Conservation (phyloP, 1,284 basidiomycete genomes). For the Hypsizygus ulmarius region DNA sequence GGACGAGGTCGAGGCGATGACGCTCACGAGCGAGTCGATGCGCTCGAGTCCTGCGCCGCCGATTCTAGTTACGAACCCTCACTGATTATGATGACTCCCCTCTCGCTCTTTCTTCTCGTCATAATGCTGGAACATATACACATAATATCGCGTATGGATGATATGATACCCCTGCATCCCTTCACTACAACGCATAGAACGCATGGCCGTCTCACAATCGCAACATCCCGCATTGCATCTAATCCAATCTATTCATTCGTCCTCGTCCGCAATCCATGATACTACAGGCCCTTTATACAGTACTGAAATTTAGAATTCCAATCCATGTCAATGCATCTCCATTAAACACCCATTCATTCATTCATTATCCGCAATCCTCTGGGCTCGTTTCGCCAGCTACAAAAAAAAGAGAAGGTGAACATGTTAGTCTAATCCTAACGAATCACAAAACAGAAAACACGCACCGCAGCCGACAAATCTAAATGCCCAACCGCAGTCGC, state of each 20-base stretch:
- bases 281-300: conserved; percentile 8
- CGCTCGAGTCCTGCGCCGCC: conserved; percentile 29
- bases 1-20: conserved; percentile 34
- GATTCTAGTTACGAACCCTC: conserved; percentile 35
- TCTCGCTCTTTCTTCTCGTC: neutral
- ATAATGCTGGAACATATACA: neutral
- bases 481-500: conserved; percentile 56
- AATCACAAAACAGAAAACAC: conserved; percentile 25
- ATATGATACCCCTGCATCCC: conserved; percentile 3
- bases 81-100: conserved; percentile 14
- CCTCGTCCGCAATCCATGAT: conserved; percentile 10
- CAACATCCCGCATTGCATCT: conserved; percentile 17
- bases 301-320: conserved; percentile 14
- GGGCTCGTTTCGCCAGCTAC: conserved; percentile 71
- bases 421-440: neutral
- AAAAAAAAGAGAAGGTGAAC: neutral
- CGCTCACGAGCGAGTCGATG: conserved; percentile 22
- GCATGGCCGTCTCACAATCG: conserved; percentile 4
- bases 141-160: conserved; percentile 4
- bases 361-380: conserved; percentile 52
- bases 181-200: conserved; percentile 6
- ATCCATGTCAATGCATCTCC: conserved; percentile 4
- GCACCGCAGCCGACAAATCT: conserved; percentile 78
- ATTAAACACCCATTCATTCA: conserved; percentile 15
- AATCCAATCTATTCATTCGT: conserved; percentile 17